Conservation (phyloP, 2,329 filamentous ascomycete species). For the Penicillium capsulatum region DNA sequence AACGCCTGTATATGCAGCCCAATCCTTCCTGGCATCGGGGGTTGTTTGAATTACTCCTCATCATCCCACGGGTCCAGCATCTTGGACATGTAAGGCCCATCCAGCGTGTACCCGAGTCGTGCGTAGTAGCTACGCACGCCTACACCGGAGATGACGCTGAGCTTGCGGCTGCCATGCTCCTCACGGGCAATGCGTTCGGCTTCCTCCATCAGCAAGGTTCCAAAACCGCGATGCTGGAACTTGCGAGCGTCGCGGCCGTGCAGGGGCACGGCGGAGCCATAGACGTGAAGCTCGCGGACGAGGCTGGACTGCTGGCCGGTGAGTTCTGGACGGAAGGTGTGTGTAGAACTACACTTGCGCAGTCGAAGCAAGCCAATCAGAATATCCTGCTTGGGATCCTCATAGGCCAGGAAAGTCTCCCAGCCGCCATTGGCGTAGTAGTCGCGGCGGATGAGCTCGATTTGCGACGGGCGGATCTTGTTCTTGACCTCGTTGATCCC, state of each 20-base stretch:
- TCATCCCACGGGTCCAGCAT: slow-evolving; percentile 42
- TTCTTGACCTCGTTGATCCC: slow-evolving; percentile 99
- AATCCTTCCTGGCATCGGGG: background rate
- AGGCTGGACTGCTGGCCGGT: slow-evolving; percentile 82
- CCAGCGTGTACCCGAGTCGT: slow-evolving; percentile 87
- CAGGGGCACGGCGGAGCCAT: slow-evolving; percentile 94
- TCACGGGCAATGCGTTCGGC: slow-evolving; percentile 91
- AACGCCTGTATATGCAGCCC: slow-evolving; percentile 22
- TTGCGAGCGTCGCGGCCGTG: slow-evolving; percentile 93
- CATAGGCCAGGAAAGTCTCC: slow-evolving; percentile 98
- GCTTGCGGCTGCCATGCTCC: slow-evolving; percentile 89
- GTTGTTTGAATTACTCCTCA: slow-evolving; percentile 28
- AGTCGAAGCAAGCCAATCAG: slow-evolving; percentile 84
- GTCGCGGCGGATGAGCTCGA: slow-evolving; percentile 89
- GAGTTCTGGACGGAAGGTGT: slow-evolving; percentile 88
- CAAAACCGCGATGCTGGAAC: slow-evolving; percentile 97
- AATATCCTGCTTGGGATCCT: slow-evolving; percentile 98
- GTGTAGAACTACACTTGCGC: slow-evolving; percentile 83
- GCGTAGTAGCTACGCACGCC: slow-evolving; percentile 93
- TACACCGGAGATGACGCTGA: slow-evolving; percentile 96
- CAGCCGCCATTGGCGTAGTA: slow-evolving; percentile 94
- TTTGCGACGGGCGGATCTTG: slow-evolving; percentile 93
- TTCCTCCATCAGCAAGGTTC: slow-evolving; percentile 95
- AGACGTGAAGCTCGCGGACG: slow-evolving; percentile 92
- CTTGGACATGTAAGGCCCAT: slow-evolving; percentile 74